Evolutionary conservation across 176 grass and related monocot species (phyloP).

Genomic region (Bothriochloa decipiens): DNA sequence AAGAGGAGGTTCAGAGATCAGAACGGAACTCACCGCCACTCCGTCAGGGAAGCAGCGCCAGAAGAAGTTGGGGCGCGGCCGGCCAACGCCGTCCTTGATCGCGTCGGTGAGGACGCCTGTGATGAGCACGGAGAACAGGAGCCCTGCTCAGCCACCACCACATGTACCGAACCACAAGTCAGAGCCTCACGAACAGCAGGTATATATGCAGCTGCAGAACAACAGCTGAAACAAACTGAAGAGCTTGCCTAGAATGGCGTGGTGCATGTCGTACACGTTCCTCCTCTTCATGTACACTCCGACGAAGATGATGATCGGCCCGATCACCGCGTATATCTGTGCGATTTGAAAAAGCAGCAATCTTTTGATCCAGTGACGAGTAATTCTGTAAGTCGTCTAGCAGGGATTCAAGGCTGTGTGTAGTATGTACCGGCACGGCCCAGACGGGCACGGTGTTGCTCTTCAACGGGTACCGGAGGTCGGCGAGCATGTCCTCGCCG

Average conservation of each 20-base stretch:
- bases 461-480: slow-evolving; percentile 71
- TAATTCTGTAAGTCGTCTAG: not conserved
- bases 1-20: not conserved
- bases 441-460: slow-evolving; percentile 77
- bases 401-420: not conserved
- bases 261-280: slow-evolving; percentile 61
- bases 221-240: too few species aligned
- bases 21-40: slow-evolving; percentile 28
- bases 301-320: slow-evolving; percentile 44
- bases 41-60: slow-evolving; percentile 55
- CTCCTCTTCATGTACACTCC: slow-evolving; percentile 47
- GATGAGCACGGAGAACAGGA: slow-evolving; percentile 52
- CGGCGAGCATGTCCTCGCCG: slow-evolving; percentile 58
- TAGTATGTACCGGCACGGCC: slow-evolving; percentile 65
- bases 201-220: not conserved
- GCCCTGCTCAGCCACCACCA: not conserved
- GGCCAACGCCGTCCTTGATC: slow-evolving; percentile 58
- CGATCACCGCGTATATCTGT: slow-evolving; percentile 33
- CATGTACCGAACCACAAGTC: not conserved
- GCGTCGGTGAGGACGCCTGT: slow-evolving; percentile 45
- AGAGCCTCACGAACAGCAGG: not conserved
- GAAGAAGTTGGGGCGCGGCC: slow-evolving; percentile 56
- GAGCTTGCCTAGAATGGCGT: slow-evolving; percentile 50
- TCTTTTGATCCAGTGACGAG: not conserved
- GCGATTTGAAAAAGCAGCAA: not conserved